Conservation (phyloP, 768 basidiomycete species). For the Suillus plorans region DNA sequence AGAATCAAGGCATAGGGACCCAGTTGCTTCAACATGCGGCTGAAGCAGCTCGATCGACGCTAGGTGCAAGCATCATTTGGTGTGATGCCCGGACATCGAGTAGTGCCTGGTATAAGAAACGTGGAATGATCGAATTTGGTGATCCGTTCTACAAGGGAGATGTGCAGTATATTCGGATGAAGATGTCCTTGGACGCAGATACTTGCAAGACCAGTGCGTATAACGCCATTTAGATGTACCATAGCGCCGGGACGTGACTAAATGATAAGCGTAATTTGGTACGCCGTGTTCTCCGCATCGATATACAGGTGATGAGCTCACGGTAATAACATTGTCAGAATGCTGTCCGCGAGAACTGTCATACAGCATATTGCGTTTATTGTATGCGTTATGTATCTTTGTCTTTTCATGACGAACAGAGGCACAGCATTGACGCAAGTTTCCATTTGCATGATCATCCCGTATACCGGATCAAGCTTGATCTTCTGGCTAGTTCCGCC, state of each 20-base stretch:
- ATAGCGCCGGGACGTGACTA: neutral
- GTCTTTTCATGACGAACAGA: neutral
- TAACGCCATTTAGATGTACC: slow-evolving; percentile 2
- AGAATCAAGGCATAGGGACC: slow-evolving; percentile 54
- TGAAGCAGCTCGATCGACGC: slow-evolving; percentile 38
- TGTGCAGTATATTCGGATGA: slow-evolving; percentile 60
- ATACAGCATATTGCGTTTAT: neutral
- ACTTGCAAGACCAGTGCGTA: neutral
- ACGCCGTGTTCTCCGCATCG: neutral
- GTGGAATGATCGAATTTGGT: slow-evolving; percentile 52
- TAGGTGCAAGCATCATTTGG: slow-evolving; percentile 47
- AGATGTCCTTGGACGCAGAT: slow-evolving; percentile 24
- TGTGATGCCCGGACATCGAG: slow-evolving; percentile 55
- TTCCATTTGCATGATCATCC: neutral
- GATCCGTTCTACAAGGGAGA: slow-evolving; percentile 50
- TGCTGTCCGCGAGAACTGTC: neutral
- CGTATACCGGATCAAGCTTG: neutral
- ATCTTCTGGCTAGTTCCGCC: neutral
- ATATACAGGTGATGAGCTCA: neutral
- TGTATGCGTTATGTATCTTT: neutral
- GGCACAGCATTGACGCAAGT: neutral
- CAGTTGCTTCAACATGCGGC: slow-evolving; percentile 43
- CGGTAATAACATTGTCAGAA: neutral
- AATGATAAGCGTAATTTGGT: neutral
- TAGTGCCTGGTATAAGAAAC: slow-evolving; percentile 50